Conservation (phyloP, 2,329 filamentous ascomycete genomes). For the Tolypocladium ophioglossoides region DNA sequence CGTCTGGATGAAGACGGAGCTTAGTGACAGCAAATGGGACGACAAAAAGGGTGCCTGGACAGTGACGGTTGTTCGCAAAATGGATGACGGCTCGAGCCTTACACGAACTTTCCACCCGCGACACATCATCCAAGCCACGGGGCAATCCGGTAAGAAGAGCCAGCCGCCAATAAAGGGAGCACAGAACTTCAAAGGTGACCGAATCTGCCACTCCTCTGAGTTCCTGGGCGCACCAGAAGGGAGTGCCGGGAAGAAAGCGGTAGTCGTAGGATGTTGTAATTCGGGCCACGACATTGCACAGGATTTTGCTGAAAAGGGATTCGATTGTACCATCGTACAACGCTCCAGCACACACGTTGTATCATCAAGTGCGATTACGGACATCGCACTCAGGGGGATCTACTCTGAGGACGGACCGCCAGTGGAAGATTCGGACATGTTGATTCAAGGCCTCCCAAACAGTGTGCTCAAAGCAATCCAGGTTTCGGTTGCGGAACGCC, state of each 20-base stretch:
- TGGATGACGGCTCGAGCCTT: slow-evolving; percentile 35
- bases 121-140: slow-evolving; percentile 58
- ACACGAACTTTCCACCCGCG: slow-evolving; percentile 47
- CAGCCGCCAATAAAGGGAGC: slow-evolving; percentile 47
- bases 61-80: slow-evolving; percentile 38
- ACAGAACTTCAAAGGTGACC: slow-evolving; percentile 44
- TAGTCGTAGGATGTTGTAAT: slow-evolving; percentile 60
- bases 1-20: slow-evolving; percentile 47
- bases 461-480: slow-evolving; percentile 52
- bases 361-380: slow-evolving; percentile 39
- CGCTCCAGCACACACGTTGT: slow-evolving; percentile 55
- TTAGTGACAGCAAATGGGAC: slow-evolving; percentile 39
- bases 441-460: slow-evolving; percentile 44
- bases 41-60: slow-evolving; percentile 42
- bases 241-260: slow-evolving; percentile 44
- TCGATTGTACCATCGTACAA: slow-evolving; percentile 59
- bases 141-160: slow-evolving; percentile 57
- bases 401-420: slow-evolving; percentile 44
- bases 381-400: slow-evolving; percentile 40
- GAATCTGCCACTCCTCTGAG: slow-evolving; percentile 52
- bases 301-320: slow-evolving; percentile 56
- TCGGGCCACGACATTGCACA: slow-evolving; percentile 60
- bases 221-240: slow-evolving; percentile 41
- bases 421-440: slow-evolving; percentile 55
- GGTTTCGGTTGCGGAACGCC: slow-evolving; percentile 24